Conservation (phyloP, 202 grass and related monocot species). For the Carex sylvatica region DNA sequence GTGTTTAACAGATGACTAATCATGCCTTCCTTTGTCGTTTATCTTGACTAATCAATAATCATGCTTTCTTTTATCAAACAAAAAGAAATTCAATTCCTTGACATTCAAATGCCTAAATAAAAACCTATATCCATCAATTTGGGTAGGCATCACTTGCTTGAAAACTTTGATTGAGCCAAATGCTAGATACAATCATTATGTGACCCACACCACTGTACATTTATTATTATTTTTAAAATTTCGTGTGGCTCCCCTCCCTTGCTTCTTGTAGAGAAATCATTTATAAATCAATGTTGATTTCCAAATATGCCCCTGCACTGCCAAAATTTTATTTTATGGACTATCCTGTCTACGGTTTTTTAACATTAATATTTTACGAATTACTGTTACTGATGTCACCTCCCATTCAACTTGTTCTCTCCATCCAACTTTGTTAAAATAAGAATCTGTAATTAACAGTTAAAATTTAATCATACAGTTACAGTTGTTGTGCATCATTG, state of each 20-base stretch:
- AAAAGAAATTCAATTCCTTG: slow-evolving; percentile 1
- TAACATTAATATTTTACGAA: background rate
- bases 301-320: too few relatives aligned
- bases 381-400: background rate
- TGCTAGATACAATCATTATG: slow-evolving; percentile 15
- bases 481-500: background rate
- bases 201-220: slow-evolving; percentile 20
- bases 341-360: background rate
- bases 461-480: background rate
- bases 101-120: background rate
- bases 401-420: background rate
- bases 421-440: background rate
- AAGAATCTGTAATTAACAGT: background rate
- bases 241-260: background rate
- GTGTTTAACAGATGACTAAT: background rate
- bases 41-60: background rate
- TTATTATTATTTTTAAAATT: background rate
- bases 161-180: background rate
- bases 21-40: background rate
- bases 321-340: background rate
- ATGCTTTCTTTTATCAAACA: background rate
- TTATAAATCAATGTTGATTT: background rate
- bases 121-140: background rate
- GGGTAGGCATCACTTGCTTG: slow-evolving; percentile 23
- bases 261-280: background rate